Conservation (phyloP, 169 alveolate genomes). For the Plasmodium inui region DNA sequence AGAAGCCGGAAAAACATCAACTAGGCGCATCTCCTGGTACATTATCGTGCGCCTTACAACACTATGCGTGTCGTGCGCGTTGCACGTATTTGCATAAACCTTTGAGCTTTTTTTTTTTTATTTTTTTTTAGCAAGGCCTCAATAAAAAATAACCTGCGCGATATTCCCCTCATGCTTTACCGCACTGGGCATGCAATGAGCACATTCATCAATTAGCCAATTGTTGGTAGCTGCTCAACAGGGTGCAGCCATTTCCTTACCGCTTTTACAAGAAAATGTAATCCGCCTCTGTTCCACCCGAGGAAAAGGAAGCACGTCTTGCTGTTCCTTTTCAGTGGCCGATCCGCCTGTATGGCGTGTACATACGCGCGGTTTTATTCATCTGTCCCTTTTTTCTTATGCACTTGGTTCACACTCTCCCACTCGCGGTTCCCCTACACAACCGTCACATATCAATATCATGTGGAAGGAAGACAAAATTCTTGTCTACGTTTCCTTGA, state of each 20-base stretch:
- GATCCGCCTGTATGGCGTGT: background rate
- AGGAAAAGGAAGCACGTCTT: background rate
- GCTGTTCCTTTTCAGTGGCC: background rate
- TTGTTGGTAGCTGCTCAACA: constrained; percentile 1
- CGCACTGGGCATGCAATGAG: background rate
- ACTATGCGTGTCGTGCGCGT: background rate
- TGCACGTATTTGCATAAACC: background rate
- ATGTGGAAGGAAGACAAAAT: constrained; percentile 23
- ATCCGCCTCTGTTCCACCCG: background rate
- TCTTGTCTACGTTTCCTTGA: constrained; percentile 11
- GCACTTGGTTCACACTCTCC: background rate
- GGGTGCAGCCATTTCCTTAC: background rate
- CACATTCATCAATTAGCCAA: background rate
- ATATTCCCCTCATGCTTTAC: background rate
- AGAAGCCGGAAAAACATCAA: background rate
- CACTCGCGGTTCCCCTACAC: background rate
- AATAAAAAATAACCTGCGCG: background rate
- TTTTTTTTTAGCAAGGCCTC: background rate
- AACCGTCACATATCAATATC: constrained; percentile 23
- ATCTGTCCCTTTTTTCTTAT: background rate
- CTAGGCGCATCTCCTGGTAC: background rate
- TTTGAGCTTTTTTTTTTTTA: background rate
- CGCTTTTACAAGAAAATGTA: background rate
- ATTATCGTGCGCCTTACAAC: background rate
- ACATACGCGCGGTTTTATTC: background rate